Evolutionary conservation across 495 filamentous ascomycete species (phyloP), one percentile per base, ranked within the genome.

Genomic region (Peziza echinospora): DNA sequence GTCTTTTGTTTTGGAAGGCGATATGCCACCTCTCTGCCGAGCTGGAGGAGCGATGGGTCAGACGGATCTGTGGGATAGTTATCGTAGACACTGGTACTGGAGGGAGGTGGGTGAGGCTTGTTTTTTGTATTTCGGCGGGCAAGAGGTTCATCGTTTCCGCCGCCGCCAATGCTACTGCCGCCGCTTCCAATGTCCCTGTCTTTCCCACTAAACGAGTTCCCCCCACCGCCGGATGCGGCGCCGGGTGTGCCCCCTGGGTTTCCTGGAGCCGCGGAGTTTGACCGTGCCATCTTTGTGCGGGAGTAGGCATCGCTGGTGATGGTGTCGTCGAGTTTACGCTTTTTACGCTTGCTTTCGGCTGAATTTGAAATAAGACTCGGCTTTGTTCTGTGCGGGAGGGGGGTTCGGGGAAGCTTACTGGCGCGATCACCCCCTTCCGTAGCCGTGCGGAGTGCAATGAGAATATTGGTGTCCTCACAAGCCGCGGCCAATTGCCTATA

Each of bases 1-100:
- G 70, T 69, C 2, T 71, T 69, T 44, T 78, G 72, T 57, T 85
- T 89, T 34, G 79, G 82, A 3, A 59, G 50, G 10, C 57, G 49
- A 41, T 60, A 60, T 11, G 57, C 57, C 39, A 60, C 57, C 23
- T 60, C 57, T 2, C 56, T 46, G 34, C 51, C 22, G 19, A 53
- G 34, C 23, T 59, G 52, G 24, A 59, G 50, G 40, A 37, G 30
- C 4, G 30, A 37, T 6, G 13, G 13, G 30, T 37, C 30, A 7
- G 13, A 11, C 13, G 19, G 30, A 17, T 37, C 19, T 3, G 30
- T 17, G 0, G 30, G 30, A 17, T 37, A 11, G 6, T 11, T 1
- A n/a, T n/a, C n/a, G n/a, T n/a, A n/a, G n/a, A n/a, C n/a, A n/a
- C n/a, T n/a, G n/a, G n/a, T n/a, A n/a, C n/a, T n/a, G n/a, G n/a